Conservation (phyloP, 768 basidiomycete species). For the Suillus placidus region DNA sequence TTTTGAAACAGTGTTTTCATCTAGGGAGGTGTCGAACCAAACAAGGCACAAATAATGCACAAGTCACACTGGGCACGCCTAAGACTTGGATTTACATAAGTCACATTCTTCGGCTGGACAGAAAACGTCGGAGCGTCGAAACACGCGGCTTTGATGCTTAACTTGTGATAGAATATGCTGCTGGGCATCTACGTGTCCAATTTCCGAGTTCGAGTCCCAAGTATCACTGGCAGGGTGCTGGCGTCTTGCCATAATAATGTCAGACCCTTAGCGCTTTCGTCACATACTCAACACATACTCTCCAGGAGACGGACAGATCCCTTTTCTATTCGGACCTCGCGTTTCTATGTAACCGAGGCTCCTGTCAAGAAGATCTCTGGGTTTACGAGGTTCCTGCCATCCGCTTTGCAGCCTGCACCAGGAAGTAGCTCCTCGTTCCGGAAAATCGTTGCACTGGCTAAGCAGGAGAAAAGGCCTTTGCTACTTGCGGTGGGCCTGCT, state of each 20-base stretch:
- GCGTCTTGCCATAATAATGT: slow-evolving; percentile 8
- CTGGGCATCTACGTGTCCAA: slow-evolving; percentile 8
- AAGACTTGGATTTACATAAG: not conserved
- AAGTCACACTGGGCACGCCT: not conserved
- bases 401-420: slow-evolving; percentile 38
- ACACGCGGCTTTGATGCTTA: slow-evolving; percentile 2
- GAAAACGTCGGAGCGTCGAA: not conserved
- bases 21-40: not conserved
- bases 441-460: slow-evolving; percentile 78
- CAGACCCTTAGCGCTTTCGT: not conserved
- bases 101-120: not conserved
- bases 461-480: slow-evolving; percentile 79
- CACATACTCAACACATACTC: not conserved
- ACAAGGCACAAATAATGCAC: not conserved
- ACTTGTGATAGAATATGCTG: slow-evolving; percentile 2
- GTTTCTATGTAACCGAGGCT: slow-evolving; percentile 18
- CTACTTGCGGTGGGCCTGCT: slow-evolving; percentile 77
- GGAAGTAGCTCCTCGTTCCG: slow-evolving; percentile 63
- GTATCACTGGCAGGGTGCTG: slow-evolving; percentile 1
- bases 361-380: slow-evolving; percentile 14
- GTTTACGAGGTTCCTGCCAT: slow-evolving; percentile 33
- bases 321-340: slow-evolving; percentile 3
- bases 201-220: not conserved
- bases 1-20: not conserved
- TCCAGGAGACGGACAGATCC: not conserved